Evolutionary conservation across 495 filamentous ascomycete species (phyloP), one percentile per base, ranked within the genome.

Genomic region (Penicillium turbatum): DNA sequence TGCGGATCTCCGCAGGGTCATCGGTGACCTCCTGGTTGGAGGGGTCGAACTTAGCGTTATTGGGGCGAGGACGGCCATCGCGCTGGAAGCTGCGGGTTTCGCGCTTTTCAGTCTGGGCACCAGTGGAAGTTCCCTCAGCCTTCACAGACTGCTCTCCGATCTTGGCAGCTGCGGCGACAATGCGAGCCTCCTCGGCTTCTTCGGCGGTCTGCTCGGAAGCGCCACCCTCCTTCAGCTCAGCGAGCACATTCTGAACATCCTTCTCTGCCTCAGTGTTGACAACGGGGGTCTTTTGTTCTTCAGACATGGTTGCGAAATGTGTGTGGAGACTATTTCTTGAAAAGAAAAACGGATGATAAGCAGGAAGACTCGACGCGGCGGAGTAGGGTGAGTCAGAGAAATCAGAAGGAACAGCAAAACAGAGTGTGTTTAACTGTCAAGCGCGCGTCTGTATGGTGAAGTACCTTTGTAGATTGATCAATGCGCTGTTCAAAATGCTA

Each of bases 1-100:
- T 86, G 52, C 89, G 84, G 59, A 96, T 93, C 65, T 86, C 78
- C 27, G 78, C 78, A 3, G 87, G 86, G 63, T 96, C 88, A 46
- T 85, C 80, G 16, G 82, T 85, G 56, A 84, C 81, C 38, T 82
- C 72, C 52, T 81, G 79, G 15, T 71, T 64, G 29, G 78, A 78
- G 21, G 85, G 78, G 61, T 92, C 85, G 54, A 82, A 89, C 67
- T 86, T 88, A 61, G 65, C 70, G 59, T 82, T 80, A 57, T 78
- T 72, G 36, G 35, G 13, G 51, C 59, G 55, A 38, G 62, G 59
- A 34, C 51, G 48, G 41, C 52, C 41, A 50, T 57, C 48, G 41
- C 61, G 57, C 45, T 51, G 49, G 49, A 51, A 51, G 30, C 5
- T 34, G 16, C 49, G 49, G 19, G 51, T 50, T 17, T 65, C 51